phyloP scores from a whole-genome alignment of 495 filamentous ascomycete species.

The Darksidea phi region DNA sequence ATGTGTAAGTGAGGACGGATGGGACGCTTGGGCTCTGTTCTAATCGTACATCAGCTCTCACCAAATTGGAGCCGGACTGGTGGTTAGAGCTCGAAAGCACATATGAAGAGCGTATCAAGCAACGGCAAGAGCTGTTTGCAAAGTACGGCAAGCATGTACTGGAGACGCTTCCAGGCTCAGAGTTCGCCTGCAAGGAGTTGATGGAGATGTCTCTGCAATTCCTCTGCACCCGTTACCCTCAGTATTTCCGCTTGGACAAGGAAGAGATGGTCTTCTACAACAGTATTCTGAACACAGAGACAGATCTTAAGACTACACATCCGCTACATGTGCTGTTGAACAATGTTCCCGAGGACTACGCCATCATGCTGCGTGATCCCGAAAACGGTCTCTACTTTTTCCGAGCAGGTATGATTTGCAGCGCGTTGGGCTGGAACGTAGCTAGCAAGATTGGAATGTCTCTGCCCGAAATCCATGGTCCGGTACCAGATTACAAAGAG shows the following conservation, averaged over 20 bases:
- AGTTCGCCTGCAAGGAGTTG: conserved; percentile 80
- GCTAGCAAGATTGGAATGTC: conserved; percentile 70
- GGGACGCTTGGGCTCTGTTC: background rate
- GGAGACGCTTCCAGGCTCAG: conserved; percentile 70
- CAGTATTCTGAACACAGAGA: conserved; percentile 62
- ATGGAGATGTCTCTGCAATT: conserved; percentile 91
- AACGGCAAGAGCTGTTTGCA: conserved; percentile 68
- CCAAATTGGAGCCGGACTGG: conserved; percentile 80
- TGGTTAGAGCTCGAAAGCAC: conserved; percentile 87
- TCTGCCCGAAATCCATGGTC: conserved; percentile 71
- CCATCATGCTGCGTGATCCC: conserved; percentile 71
- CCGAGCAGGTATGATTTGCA: conserved; percentile 77
- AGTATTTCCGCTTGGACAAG: conserved; percentile 65
- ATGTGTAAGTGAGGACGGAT: conserved; percentile 67
- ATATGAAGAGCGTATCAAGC: conserved; percentile 66
- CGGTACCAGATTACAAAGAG: conserved; percentile 84
- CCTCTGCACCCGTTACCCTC: conserved; percentile 73
- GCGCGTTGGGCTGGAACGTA: conserved; percentile 77
- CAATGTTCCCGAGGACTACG: conserved; percentile 88
- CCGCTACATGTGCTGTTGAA: conserved; percentile 74
- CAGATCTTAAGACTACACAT: conserved; percentile 60
- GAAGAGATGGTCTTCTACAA: conserved; percentile 68
- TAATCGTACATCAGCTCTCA: conserved; percentile 58
- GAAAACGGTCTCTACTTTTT: conserved; percentile 71
- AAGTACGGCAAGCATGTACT: conserved; percentile 65